phyloP scores from a whole-genome alignment of 768 basidiomycete genomes.

The Trametes gibbosa region DNA sequence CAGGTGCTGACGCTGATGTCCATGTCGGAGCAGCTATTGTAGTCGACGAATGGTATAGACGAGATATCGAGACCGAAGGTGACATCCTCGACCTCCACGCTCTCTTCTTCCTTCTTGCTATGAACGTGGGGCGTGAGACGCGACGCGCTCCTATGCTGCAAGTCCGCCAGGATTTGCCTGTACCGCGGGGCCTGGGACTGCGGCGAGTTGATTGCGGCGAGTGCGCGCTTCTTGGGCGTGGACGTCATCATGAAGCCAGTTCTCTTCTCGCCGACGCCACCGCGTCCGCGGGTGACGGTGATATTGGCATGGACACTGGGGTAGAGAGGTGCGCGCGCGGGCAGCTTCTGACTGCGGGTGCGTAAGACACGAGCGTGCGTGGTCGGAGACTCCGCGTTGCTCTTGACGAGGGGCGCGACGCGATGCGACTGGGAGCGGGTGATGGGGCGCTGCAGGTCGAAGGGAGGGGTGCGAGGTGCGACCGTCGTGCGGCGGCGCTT shows the following conservation, averaged over 20 bases:
- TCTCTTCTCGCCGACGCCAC: conserved; percentile 4
- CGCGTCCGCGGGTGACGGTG: conserved; percentile 18
- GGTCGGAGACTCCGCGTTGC: background rate
- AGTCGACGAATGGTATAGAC: conserved; percentile 12
- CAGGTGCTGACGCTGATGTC: background rate
- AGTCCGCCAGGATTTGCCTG: conserved; percentile 9
- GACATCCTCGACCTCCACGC: conserved; percentile 7
- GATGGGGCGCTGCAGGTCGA: conserved; percentile 13
- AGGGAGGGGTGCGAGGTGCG: conserved; percentile 2
- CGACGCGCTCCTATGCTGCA: background rate
- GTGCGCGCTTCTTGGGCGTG: conserved; percentile 22
- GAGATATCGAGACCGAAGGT: conserved; percentile 21
- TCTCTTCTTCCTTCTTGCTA: background rate
- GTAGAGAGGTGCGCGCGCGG: conserved; percentile 8
- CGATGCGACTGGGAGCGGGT: conserved; percentile 24
- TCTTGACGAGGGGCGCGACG: conserved; percentile 2
- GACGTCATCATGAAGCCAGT: conserved; percentile 22
- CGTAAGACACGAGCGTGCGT: conserved; percentile 15
- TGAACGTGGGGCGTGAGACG: background rate
- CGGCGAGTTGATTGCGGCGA: conserved; percentile 7
- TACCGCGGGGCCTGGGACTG: conserved; percentile 1
- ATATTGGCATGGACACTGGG: conserved; percentile 17
- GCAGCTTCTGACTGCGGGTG: conserved; percentile 23
- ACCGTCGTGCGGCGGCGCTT: conserved; percentile 22
- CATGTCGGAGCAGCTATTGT: conserved; percentile 3